Percentiles rank a stretch among this genome's conserved stretches.
phyloP scores from a whole-genome alignment of 352 stramenopile species.

The Phytophthora litchii region DNA sequence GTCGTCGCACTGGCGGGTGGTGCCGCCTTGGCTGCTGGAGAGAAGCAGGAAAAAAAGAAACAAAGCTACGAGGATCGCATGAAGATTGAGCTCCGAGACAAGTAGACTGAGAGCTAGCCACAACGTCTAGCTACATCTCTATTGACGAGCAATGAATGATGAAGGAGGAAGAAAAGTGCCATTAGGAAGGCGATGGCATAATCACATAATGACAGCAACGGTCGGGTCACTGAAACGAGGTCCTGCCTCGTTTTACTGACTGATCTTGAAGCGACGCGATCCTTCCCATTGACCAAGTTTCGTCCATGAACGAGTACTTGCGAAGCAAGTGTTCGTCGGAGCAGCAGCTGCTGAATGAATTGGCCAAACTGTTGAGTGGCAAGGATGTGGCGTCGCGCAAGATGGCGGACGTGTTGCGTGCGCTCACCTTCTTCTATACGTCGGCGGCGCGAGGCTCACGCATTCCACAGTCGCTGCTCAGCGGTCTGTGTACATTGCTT shows the following conservation, averaged over 20 bases:
- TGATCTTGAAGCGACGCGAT: conserved; percentile 42
- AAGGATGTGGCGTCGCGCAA: conserved; percentile 76
- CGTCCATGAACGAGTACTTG: conserved; percentile 71
- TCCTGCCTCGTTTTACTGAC: not conserved
- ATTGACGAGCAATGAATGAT: no score
- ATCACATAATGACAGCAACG: conserved; percentile 8
- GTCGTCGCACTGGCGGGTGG: conserved; percentile 68
- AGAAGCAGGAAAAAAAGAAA: conserved; percentile 60
- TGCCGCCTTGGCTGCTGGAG: conserved; percentile 45
- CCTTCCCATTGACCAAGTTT: conserved; percentile 4
- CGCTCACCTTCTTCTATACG: conserved; percentile 80
- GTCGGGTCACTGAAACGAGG: conserved; percentile 10
- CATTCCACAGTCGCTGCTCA: conserved; percentile 68
- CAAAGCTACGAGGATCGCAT: conserved; percentile 75
- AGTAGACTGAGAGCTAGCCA: conserved; percentile 8
- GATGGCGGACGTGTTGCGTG: conserved; percentile 69
- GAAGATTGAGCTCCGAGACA: conserved; percentile 57
- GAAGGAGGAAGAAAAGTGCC: no score
- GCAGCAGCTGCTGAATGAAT: conserved; percentile 86
- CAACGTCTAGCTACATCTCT: no score
- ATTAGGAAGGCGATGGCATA: no score
- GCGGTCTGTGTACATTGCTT: conserved; percentile 67
- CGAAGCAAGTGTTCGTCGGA: conserved; percentile 75
- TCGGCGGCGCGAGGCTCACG: conserved; percentile 47
- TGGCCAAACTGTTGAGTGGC: conserved; percentile 59